A percentile compares a stretch with the other conserved stretches of the same genome.
phyloP scores from a whole-genome alignment of 768 basidiomycete genomes.

The Macrolepiota dolichaula region DNA sequence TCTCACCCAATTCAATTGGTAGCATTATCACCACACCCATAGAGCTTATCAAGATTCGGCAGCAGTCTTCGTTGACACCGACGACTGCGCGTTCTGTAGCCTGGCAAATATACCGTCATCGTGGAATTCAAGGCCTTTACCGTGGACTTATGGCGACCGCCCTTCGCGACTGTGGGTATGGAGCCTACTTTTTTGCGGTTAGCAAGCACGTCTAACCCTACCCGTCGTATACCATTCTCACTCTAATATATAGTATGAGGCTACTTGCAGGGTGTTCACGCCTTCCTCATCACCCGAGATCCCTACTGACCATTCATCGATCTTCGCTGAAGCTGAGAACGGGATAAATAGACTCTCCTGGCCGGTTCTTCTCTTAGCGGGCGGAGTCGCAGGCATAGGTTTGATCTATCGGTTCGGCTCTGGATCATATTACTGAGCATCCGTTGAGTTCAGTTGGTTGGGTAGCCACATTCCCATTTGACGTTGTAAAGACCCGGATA shows the following conservation, averaged over 20 bases:
- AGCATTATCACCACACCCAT: conserved; percentile 80
- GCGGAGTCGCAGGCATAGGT: conserved; percentile 72
- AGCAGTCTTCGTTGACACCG: conserved; percentile 53
- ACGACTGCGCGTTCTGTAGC: conserved; percentile 54
- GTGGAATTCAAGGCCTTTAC: conserved; percentile 68
- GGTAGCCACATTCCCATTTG: conserved; percentile 81
- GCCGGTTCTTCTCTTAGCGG: conserved; percentile 65
- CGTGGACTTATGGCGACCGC: conserved; percentile 74
- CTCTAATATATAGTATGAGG: conserved; percentile 50
- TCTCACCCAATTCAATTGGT: conserved; percentile 30
- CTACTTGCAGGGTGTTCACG: conserved; percentile 50
- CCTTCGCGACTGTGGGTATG: conserved; percentile 77
- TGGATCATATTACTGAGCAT: background rate
- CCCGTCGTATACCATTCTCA: background rate
- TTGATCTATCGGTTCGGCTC: background rate
- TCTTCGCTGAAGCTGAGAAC: conserved; percentile 39
- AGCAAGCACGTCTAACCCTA: conserved; percentile 21
- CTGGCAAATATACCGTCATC: conserved; percentile 45
- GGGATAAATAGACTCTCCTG: conserved; percentile 37
- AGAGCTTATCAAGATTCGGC: conserved; percentile 86
- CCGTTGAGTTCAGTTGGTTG: conserved; percentile 50
- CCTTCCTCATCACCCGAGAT: conserved; percentile 14
- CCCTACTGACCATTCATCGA: conserved; percentile 21
- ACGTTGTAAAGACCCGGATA: conserved; percentile 88
- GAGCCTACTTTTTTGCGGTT: conserved; percentile 80